A percentile compares a stretch with the other conserved stretches of the same genome.
phyloP scores from a whole-genome alignment of 345 rosid genomes.

The Eucalyptus cloeziana region DNA sequence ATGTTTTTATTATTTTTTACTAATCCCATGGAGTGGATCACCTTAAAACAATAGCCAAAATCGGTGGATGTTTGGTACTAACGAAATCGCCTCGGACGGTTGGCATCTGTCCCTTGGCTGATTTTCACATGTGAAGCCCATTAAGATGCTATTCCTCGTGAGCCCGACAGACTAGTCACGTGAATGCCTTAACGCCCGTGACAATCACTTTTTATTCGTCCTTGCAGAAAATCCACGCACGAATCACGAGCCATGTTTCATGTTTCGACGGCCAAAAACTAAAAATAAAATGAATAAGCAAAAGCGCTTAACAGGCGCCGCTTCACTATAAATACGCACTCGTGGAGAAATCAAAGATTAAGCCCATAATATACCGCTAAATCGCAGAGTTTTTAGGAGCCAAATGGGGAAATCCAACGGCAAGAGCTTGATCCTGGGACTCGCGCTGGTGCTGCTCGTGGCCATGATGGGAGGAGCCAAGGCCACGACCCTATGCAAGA shows the following conservation, averaged over 20 bases:
- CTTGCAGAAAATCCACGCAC: not conserved
- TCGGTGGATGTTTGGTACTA: not conserved
- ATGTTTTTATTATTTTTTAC: not conserved
- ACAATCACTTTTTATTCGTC: not conserved
- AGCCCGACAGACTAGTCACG: not conserved
- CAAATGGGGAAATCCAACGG: not conserved
- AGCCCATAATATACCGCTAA: not conserved
- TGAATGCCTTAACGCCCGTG: not conserved
- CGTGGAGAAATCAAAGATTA: not conserved
- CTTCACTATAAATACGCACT: not conserved
- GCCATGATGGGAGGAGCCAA: not conserved
- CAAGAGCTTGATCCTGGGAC: not conserved
- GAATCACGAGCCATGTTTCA: not conserved
- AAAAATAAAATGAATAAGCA: not conserved
- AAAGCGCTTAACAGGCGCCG: not conserved
- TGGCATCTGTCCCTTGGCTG: not conserved
- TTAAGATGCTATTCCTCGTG: not conserved
- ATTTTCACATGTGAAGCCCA: not conserved
- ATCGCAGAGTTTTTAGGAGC: not conserved
- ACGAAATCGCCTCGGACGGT: not conserved
- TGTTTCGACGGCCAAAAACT: not conserved
- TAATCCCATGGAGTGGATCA: not conserved
- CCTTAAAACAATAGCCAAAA: not conserved
- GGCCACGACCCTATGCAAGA: conserved; percentile 9
- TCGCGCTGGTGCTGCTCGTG: not conserved